These are phyloP conservation scores for Coprinopsis cinerea DNA, from an alignment of 768 basidiomycete species.

Conservation along the genomic window DNA sequence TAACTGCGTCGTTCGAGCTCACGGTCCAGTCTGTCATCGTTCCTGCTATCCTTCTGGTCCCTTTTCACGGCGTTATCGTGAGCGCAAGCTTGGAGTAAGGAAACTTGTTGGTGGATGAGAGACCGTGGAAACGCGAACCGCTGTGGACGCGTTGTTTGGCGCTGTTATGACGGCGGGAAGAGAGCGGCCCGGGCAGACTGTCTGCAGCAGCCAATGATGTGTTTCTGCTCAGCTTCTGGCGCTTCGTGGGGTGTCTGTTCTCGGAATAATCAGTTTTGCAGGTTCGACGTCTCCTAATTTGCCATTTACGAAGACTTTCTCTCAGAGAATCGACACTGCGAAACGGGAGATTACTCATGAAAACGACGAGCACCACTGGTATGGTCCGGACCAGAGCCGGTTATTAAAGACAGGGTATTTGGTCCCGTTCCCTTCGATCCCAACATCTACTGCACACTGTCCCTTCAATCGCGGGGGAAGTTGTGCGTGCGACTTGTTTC, in stretches of 20 bases:
- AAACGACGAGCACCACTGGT: not conserved
- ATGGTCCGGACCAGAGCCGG: not conserved
- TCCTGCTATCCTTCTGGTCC: not conserved
- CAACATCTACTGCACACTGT: not conserved
- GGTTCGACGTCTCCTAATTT: not conserved
- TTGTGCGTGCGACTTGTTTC: not conserved
- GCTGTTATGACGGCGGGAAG: constrained; percentile 1
- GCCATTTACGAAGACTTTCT: not conserved
- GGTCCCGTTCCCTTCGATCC: not conserved
- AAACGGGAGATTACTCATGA: not conserved
- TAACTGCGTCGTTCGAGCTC: constrained; percentile 73
- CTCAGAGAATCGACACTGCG: not conserved
- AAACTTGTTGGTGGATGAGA: too few relatives aligned
- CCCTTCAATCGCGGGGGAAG: not conserved
- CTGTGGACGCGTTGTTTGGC: constrained; percentile 30
- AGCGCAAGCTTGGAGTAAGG: too few relatives aligned
- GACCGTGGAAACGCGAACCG: constrained; percentile 1
- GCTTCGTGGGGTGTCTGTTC: too few relatives aligned
- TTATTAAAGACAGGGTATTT: not conserved
- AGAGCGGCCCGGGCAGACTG: not conserved
- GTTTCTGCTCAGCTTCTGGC: too few relatives aligned
- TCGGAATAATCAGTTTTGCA: not conserved
- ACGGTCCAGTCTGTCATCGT: constrained; percentile 66
- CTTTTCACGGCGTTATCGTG: too few relatives aligned
- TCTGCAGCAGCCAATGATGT: not conserved